Conservation (phyloP, 768 basidiomycete genomes). For the Leccinum disarticulatum region DNA sequence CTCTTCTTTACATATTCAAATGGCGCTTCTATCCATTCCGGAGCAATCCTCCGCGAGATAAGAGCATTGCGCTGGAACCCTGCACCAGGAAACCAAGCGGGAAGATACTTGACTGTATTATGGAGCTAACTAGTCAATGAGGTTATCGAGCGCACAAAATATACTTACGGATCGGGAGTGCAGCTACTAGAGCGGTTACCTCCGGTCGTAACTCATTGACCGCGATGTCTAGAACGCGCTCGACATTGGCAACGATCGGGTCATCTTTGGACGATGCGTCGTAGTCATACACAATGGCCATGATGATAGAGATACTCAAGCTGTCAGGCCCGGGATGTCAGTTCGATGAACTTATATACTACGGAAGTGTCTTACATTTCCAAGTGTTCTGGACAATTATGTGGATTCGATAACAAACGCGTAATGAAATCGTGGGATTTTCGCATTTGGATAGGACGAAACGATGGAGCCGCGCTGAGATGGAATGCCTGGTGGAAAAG, state of each 20-base stretch:
- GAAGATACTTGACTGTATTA: slow-evolving; percentile 18
- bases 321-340: slow-evolving; percentile 8
- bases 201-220: slow-evolving; percentile 19
- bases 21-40: slow-evolving; percentile 19
- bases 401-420: slow-evolving; percentile 25
- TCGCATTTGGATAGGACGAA: slow-evolving; percentile 34
- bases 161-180: slow-evolving; percentile 20
- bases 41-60: slow-evolving; percentile 5
- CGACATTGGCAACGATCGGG: slow-evolving; percentile 20
- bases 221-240: slow-evolving; percentile 6
- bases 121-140: not conserved
- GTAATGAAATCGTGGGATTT: slow-evolving; percentile 33
- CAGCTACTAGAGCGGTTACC: slow-evolving; percentile 13
- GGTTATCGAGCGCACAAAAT: not conserved
- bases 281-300: slow-evolving; percentile 29
- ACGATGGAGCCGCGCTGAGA: slow-evolving; percentile 18
- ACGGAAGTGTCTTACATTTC: slow-evolving; percentile 14
- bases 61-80: slow-evolving; percentile 20
- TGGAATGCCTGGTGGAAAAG: not conserved
- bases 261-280: slow-evolving; percentile 16
- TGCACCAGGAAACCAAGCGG: slow-evolving; percentile 27
- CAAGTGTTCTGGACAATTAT: slow-evolving; percentile 24
- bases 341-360: not conserved
- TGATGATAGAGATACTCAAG: slow-evolving; percentile 20
- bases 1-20: slow-evolving; percentile 26